phyloP scores from a whole-genome alignment of 2,329 filamentous ascomycete genomes.

The Beauveria medogensis region DNA sequence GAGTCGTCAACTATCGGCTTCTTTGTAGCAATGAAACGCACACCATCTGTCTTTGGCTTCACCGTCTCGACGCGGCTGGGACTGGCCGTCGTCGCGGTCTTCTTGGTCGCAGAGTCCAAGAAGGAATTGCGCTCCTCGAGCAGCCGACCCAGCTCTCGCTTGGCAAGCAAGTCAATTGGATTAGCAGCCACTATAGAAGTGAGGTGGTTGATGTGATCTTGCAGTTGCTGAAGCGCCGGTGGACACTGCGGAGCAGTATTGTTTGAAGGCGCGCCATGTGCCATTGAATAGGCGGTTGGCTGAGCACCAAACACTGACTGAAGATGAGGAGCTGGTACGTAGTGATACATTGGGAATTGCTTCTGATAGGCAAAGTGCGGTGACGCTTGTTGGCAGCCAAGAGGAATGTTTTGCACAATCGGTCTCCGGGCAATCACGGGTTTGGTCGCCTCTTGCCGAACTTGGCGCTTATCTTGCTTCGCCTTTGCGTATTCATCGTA shows the following conservation, averaged over 20 bases:
- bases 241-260: not conserved
- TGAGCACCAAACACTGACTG: not conserved
- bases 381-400: not conserved
- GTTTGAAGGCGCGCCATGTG: not conserved
- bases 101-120: not conserved
- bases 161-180: not conserved
- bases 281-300: not conserved
- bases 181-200: not conserved
- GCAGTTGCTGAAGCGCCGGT: not conserved
- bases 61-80: not conserved
- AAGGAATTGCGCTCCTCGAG: not conserved
- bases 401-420: not conserved
- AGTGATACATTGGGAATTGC: not conserved
- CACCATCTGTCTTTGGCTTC: not conserved
- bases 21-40: not conserved
- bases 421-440: not conserved
- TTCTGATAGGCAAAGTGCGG: not conserved
- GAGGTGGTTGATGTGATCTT: not conserved
- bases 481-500: not conserved
- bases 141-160: not conserved
- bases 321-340: not conserved
- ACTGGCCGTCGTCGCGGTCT: constrained; percentile 9
- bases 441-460: not conserved
- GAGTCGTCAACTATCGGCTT: not conserved
- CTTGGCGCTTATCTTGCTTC: not conserved